Percentiles rank a stretch among this genome's conserved stretches.
Conservation (phyloP, 345 rosid species). For the Lepidium didymum region DNA sequence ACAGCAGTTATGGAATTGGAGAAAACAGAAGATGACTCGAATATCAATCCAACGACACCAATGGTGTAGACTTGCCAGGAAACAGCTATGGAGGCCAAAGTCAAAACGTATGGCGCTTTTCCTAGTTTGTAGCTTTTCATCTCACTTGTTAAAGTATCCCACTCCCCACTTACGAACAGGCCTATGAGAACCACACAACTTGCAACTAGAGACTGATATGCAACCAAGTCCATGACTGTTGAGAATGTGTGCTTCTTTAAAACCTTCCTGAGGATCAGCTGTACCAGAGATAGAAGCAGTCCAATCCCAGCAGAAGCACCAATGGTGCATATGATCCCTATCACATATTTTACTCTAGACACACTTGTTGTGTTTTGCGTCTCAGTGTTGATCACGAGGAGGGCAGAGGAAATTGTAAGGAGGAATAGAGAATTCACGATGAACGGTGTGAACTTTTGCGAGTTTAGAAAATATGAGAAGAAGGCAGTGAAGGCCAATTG, state of each 20-base stretch:
- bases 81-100: constrained; percentile 35
- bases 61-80: constrained; percentile 40
- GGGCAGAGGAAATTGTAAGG: constrained; percentile 43
- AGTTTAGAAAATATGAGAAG: constrained; percentile 45
- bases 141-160: constrained; percentile 35
- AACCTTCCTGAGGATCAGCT: constrained; percentile 38
- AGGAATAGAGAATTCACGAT: constrained; percentile 37
- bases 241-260: constrained; percentile 30
- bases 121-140: constrained; percentile 44
- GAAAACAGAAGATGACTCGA: constrained; percentile 58
- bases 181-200: constrained; percentile 32
- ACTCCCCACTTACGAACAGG: constrained; percentile 50
- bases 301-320: constrained; percentile 40
- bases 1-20: constrained; percentile 38
- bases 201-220: constrained; percentile 36
- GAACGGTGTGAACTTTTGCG: constrained; percentile 41
- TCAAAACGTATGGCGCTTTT: constrained; percentile 41
- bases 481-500: constrained; percentile 50
- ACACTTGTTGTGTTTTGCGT: background rate
- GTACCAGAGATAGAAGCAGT: constrained; percentile 33
- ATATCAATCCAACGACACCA: constrained; percentile 44
- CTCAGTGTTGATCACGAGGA: constrained; percentile 30
- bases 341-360: constrained; percentile 16
- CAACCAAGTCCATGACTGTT: constrained; percentile 36
- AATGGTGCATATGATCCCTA: constrained; percentile 45